phyloP scores from a whole-genome alignment of 768 basidiomycete species.

The Lactarius sp. region DNA sequence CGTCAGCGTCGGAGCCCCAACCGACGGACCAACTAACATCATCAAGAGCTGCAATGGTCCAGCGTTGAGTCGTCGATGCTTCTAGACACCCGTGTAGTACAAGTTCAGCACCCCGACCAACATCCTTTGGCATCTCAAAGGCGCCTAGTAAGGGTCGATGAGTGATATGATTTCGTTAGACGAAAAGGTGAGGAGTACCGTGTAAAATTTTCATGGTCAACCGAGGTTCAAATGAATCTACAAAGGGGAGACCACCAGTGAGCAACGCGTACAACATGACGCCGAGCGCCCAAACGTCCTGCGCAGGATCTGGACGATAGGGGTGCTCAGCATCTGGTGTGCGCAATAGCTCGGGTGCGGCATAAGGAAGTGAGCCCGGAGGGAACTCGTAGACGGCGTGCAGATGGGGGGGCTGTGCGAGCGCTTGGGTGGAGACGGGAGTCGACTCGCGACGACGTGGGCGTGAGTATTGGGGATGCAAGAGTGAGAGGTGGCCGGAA shows the following conservation, averaged over 20 bases:
- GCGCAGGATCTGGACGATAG: constrained; percentile 54
- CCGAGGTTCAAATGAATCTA: constrained; percentile 85
- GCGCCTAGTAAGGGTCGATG: constrained; percentile 42
- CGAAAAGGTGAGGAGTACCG: constrained; percentile 44
- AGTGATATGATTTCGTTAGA: constrained; percentile 23
- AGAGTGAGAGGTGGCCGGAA: constrained; percentile 33
- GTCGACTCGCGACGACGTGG: constrained; percentile 49
- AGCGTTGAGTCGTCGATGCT: constrained; percentile 53
- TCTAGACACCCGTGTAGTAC: constrained; percentile 81
- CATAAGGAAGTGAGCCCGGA: constrained; percentile 87
- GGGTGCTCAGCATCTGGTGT: constrained; percentile 44
- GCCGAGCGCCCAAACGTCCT: constrained; percentile 96
- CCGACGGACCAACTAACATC: constrained; percentile 79
- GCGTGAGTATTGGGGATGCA: constrained; percentile 36
- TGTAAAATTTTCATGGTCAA: constrained; percentile 88
- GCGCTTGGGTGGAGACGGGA: constrained; percentile 35
- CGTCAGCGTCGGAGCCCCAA: constrained; percentile 49
- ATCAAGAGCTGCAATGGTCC: constrained; percentile 79
- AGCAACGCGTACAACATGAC: constrained; percentile 84
- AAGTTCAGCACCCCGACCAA: constrained; percentile 58
- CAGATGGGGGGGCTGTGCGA: constrained; percentile 29
- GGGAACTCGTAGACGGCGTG: constrained; percentile 45
- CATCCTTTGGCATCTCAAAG: constrained; percentile 51
- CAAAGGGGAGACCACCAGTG: constrained; percentile 81
- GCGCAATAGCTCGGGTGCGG: constrained; percentile 80